These are phyloP conservation scores for Meira nashicola DNA, from an alignment of 1,284 basidiomycete genomes.

Conservation along the genomic window DNA sequence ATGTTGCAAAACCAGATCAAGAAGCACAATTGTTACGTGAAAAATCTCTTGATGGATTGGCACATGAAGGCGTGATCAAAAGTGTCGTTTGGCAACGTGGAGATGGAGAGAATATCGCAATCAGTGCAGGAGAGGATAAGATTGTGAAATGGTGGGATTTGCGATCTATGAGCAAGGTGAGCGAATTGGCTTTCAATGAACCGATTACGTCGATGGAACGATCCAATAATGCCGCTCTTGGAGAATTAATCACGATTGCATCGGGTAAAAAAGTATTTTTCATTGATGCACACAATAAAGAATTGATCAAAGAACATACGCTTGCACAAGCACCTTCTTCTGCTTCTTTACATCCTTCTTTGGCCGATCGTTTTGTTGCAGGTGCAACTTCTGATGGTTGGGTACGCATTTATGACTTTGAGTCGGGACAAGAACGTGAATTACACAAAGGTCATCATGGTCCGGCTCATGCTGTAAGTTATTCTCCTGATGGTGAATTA, in stretches of 20 bases:
- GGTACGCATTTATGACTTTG: slow-evolving; percentile 86
- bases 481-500: slow-evolving; percentile 95
- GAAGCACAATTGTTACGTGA: slow-evolving; percentile 68
- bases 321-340: slow-evolving; percentile 66
- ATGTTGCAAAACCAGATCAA: slow-evolving; percentile 68
- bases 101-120: slow-evolving; percentile 68
- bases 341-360: slow-evolving; percentile 82
- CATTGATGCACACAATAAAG: slow-evolving; percentile 55
- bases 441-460: slow-evolving; percentile 96
- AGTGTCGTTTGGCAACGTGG: slow-evolving; percentile 77
- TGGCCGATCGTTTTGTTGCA: slow-evolving; percentile 83
- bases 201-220: slow-evolving; percentile 87
- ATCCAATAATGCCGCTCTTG: slow-evolving; percentile 64
- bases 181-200: slow-evolving; percentile 68
- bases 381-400: slow-evolving; percentile 88
- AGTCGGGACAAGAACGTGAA: slow-evolving; percentile 78
- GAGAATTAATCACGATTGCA: slow-evolving; percentile 79
- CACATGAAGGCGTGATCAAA: slow-evolving; percentile 82
- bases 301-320: slow-evolving; percentile 29
- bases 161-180: slow-evolving; percentile 68
- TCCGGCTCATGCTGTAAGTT: slow-evolving; percentile 88
- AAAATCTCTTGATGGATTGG: slow-evolving; percentile 57
- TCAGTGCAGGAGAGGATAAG: slow-evolving; percentile 87
- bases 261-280: slow-evolving; percentile 88
- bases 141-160: slow-evolving; percentile 95